Conservation (phyloP, 257 asterid species). For the Linderniella brevidens region DNA sequence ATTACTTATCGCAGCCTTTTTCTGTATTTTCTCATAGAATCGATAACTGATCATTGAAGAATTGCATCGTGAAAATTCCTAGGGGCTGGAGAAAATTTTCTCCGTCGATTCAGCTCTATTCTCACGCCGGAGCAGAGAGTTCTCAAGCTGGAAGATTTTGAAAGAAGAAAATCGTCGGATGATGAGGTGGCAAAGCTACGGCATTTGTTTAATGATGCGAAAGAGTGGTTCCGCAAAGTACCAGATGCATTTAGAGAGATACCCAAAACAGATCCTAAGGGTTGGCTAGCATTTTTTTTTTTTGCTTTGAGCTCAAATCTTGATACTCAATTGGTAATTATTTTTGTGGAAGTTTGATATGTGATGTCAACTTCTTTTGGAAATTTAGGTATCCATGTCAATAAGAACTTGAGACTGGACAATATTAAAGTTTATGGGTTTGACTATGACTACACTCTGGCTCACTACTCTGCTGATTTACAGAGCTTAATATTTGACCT, state of each 20-base stretch:
- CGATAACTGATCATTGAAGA: constrained; percentile 6
- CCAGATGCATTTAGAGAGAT: constrained; percentile 61
- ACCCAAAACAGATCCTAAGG: constrained; percentile 80
- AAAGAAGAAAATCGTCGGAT: constrained; percentile 17
- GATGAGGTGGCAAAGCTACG: constrained; percentile 48
- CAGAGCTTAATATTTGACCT: constrained; percentile 80
- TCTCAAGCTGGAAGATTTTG: constrained; percentile 27
- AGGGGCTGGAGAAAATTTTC: constrained; percentile 23
- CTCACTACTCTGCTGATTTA: constrained; percentile 77
- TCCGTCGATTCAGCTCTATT: constrained; percentile 23
- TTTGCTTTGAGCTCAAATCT: constrained; percentile 4
- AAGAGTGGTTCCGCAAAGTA: constrained; percentile 43
- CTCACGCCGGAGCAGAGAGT: constrained; percentile 20
- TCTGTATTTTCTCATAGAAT: too few relatives aligned
- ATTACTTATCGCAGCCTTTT: neutral
- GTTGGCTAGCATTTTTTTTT: constrained; percentile 12
- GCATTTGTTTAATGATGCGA: constrained; percentile 43
- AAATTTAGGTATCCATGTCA: constrained; percentile 62
- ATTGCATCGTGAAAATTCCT: constrained; percentile 10
- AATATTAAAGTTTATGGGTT: constrained; percentile 78
- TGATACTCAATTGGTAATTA: neutral
- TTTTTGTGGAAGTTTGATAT: neutral
- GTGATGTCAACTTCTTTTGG: constrained; percentile 16
- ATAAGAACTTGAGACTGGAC: constrained; percentile 85
- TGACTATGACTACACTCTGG: constrained; percentile 95